Percentiles rank a stretch among this genome's conserved stretches.
Evolutionary conservation across 768 basidiomycete species (phyloP).

Genomic region (Phlebiopsis gigantea): DNA sequence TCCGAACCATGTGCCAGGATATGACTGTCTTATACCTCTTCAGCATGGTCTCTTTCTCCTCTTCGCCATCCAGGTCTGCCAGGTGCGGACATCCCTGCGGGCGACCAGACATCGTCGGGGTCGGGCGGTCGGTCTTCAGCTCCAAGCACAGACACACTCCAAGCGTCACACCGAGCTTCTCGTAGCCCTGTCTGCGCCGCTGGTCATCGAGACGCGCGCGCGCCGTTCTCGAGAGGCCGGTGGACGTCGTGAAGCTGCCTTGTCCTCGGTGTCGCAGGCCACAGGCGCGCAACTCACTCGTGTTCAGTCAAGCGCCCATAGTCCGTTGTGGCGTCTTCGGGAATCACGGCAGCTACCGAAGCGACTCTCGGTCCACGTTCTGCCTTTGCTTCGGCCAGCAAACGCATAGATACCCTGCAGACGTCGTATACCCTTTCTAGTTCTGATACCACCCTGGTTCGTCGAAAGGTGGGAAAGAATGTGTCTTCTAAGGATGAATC

Average conservation of each 20-base stretch:
- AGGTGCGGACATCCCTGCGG: slow-evolving; percentile 37
- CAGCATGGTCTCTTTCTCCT: slow-evolving; percentile 27
- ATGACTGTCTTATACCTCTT: slow-evolving; percentile 50
- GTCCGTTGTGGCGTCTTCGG: not conserved
- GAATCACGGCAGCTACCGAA: not conserved
- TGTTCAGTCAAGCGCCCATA: not conserved
- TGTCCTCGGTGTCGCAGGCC: too few relatives aligned
- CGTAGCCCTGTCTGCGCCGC: not conserved
- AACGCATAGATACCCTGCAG: too few relatives aligned
- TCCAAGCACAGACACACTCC: not conserved
- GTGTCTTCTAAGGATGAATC: too few relatives aligned
- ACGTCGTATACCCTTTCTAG: too few relatives aligned
- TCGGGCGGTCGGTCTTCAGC: not conserved
- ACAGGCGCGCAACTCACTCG: not conserved
- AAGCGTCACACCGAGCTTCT: not conserved
- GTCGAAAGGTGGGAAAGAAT: too few relatives aligned
- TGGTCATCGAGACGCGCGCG: not conserved
- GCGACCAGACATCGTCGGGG: slow-evolving; percentile 1
- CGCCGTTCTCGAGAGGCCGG: not conserved
- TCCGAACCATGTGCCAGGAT: slow-evolving; percentile 47
- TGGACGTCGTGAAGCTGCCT: not conserved
- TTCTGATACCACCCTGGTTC: too few relatives aligned
- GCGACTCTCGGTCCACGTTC: not conserved
- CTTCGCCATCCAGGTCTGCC: slow-evolving; percentile 30
- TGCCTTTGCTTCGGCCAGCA: too few relatives aligned